These are phyloP conservation scores for Rhizophagus prolifer DNA, from an alignment of 192 early-diverging fungal species.

Conservation along the genomic window DNA sequence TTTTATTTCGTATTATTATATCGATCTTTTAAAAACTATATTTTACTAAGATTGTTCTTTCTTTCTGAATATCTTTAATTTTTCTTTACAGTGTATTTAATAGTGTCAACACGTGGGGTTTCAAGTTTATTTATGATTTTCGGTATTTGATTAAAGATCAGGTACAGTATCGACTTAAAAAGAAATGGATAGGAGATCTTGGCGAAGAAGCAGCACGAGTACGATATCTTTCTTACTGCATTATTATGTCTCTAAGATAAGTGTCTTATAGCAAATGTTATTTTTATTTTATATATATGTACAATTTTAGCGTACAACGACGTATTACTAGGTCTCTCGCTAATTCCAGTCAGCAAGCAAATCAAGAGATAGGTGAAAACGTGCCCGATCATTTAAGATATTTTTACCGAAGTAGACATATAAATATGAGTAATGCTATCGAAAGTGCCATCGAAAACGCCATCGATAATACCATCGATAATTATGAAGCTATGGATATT, in stretches of 20 bases:
- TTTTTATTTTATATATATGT: neutral
- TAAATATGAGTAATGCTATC: neutral
- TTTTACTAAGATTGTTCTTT: neutral
- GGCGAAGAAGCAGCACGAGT: constrained; percentile 5
- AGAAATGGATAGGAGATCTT: constrained; percentile 8
- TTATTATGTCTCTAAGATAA: neutral
- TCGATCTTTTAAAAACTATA: neutral
- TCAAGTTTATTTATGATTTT: neutral
- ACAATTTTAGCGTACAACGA: neutral
- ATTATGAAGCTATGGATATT: constrained; percentile 4
- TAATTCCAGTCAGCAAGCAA: neutral
- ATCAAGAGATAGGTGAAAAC: constrained; percentile 2
- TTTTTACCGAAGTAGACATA: neutral
- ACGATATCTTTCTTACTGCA: neutral
- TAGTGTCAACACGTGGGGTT: neutral
- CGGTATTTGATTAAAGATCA: neutral
- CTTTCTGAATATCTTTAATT: neutral
- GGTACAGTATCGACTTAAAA: neutral
- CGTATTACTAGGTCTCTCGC: constrained; percentile 13
- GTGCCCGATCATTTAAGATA: constrained; percentile 6
- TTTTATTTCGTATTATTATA: neutral
- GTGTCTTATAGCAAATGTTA: neutral
- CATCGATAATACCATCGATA: neutral
- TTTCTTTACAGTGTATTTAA: too few species aligned
- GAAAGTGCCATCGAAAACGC: neutral